Evolutionary conservation across 1,284 basidiomycete genomes (phyloP).

Genomic region (Ganoderma leucocontextum): DNA sequence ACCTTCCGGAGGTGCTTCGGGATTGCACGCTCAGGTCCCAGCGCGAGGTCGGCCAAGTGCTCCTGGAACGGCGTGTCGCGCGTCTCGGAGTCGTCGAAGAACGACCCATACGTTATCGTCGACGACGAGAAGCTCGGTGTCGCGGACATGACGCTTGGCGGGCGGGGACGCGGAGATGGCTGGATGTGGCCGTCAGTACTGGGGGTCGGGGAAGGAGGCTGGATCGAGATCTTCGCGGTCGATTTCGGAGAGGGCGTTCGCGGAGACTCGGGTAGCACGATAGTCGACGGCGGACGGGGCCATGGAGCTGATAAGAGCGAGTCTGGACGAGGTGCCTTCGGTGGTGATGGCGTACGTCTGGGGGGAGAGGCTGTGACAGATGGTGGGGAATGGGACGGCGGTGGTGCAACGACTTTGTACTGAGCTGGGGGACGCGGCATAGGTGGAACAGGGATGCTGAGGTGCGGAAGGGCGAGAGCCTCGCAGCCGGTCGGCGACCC

Average conservation of each 20-base stretch:
- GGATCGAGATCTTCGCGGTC: slow-evolving; percentile 23
- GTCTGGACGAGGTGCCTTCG: slow-evolving; percentile 16
- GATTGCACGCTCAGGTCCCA: slow-evolving; percentile 21
- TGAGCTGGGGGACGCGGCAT: slow-evolving; percentile 11
- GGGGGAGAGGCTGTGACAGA: slow-evolving; percentile 13
- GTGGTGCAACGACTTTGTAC: slow-evolving; percentile 10
- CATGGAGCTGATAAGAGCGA: slow-evolving; percentile 42
- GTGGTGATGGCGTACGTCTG: slow-evolving; percentile 6
- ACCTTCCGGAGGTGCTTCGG: slow-evolving; percentile 32
- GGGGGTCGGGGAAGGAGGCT: slow-evolving; percentile 25
- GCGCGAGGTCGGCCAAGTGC: slow-evolving; percentile 21
- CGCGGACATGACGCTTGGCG: slow-evolving; percentile 32
- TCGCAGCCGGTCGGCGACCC: slow-evolving; percentile 47
- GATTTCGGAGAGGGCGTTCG: slow-evolving; percentile 23
- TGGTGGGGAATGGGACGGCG: background rate
- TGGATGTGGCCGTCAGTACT: background rate
- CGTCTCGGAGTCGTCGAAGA: slow-evolving; percentile 32
- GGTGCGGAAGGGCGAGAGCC: slow-evolving; percentile 34
- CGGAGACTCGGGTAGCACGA: slow-evolving; percentile 29
- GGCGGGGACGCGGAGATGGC: slow-evolving; percentile 29
- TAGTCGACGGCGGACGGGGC: slow-evolving; percentile 41
- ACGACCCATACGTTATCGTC: slow-evolving; percentile 36
- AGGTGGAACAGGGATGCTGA: slow-evolving; percentile 20
- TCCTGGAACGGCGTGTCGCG: slow-evolving; percentile 39
- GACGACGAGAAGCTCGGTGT: slow-evolving; percentile 40